Evolutionary conservation across 1,284 basidiomycete species (phyloP), one percentile per base, ranked within the genome.

Genomic region (Ceratobasidium papillatum): DNA sequence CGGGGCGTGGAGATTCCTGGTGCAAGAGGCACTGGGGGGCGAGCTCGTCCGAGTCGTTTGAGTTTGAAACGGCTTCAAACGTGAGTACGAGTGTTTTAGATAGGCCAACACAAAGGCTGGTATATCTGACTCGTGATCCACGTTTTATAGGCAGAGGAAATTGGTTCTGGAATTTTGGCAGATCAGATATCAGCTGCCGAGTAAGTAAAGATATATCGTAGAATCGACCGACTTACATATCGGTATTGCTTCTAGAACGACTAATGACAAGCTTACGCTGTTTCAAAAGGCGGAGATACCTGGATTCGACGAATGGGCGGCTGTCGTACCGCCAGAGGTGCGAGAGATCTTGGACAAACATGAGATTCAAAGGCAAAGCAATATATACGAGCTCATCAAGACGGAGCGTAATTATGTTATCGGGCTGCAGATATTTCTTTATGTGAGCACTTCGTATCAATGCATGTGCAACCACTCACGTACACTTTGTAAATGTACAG

Each of bases 351-450:
- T 73, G 41, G 58, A 62, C 59, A 49, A 62, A 22, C 25, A 63
- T 30, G 69, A 73, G 38, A 54, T 73, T n/a, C 69, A 73, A 41
- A 45, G 69, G 30, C 69, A 73, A 25, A 62, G 69, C 34, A 73
- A 62, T 36, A 73, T 73, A 32, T 73, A 73, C 19, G 69, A 73
- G 22, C 69, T 73, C 22, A 36, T 73, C 58, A 61, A 73, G 25
- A 49, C 69, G 1, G 69, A 73, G 32, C 69, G 69, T 1, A 73
- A 73, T 25, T 73, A 62, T 30, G 49, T 73, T 3, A 62, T 73
- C 17, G 27, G 22, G 19, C 47, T 73, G 0, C 58, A 73, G 30
- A 73, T 73, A 49, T 73, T 73, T n/a, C 41, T 73, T 19, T 73
- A 73, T 27, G 69, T 73, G 22, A 47, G 69, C 54, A 30, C 27